Evolutionary conservation across 108 stramenopile species (phyloP).

Genomic region (Fistulifera pelliculosa): DNA sequence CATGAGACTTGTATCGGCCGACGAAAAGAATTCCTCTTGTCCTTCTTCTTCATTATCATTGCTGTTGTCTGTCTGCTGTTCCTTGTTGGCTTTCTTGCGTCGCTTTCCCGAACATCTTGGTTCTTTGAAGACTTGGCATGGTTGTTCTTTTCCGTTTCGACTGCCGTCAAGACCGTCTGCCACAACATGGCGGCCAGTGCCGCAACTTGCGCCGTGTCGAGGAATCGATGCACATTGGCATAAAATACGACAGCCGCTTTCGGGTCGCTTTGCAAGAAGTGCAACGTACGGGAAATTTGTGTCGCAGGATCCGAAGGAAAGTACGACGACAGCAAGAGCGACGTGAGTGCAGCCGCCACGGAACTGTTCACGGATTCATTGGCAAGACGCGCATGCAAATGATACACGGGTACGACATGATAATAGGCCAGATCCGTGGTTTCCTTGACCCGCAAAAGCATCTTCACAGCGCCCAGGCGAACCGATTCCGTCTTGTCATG

Average conservation of each 20-base stretch:
- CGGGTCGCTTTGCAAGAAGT: slow-evolving; percentile 62
- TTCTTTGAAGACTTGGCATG: slow-evolving; percentile 3
- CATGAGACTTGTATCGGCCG: slow-evolving; percentile 50
- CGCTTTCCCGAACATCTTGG: slow-evolving; percentile 5
- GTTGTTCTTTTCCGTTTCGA: slow-evolving; percentile 27
- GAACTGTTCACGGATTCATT: slow-evolving; percentile 50
- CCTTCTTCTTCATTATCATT: slow-evolving; percentile 7
- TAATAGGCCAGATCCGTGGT: slow-evolving; percentile 81
- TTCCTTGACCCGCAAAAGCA: slow-evolving; percentile 79
- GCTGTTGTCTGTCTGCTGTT: slow-evolving; percentile 10
- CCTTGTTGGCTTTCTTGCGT: neutral
- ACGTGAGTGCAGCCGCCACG: slow-evolving; percentile 54
- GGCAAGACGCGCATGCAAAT: slow-evolving; percentile 74
- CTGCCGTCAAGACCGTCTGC: slow-evolving; percentile 46
- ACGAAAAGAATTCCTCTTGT: slow-evolving; percentile 11
- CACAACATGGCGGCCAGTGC: slow-evolving; percentile 80
- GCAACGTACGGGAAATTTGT: slow-evolving; percentile 69
- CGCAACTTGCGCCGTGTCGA: slow-evolving; percentile 58
- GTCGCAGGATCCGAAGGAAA: slow-evolving; percentile 72
- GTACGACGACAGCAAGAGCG: slow-evolving; percentile 83
- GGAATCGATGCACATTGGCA: slow-evolving; percentile 51
- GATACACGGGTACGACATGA: slow-evolving; percentile 86
- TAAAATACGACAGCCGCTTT: slow-evolving; percentile 81
- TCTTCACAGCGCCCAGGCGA: slow-evolving; percentile 65
- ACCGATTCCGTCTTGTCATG: slow-evolving; percentile 90